Evolutionary conservation across 192 early-diverging fungal genomes (phyloP), one percentile per base, ranked within the genome.

Genomic region (Physocladia obscura): DNA sequence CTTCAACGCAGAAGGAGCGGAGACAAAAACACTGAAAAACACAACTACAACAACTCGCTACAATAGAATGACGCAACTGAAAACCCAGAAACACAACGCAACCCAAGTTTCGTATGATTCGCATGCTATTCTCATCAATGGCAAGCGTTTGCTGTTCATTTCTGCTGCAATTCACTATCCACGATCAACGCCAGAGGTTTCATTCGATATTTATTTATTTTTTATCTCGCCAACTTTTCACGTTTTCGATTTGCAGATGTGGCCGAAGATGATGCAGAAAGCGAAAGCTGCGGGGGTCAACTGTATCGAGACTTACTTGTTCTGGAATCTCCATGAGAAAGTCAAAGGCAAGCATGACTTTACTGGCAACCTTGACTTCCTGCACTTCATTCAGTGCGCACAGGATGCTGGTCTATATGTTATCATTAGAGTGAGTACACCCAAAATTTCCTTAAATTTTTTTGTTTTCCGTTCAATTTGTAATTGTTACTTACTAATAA

Each of bases 321-420:
- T 87, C 62, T 89, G 88, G 88, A 86, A 86, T 75, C 74, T 85
- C 34, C 86, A 89, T 58, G 88, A 89, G 71, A 57, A 39, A 4
- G 63, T 69, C 13, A 62, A 81, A 62, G 82, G 86, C 54, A 17
- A 64, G 3, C 84, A 80, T 57, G 85, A 89, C 64, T 89, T 87
- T 69, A 63, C 40, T 44, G 40, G n/a, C 11, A n/a, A 44, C 11
- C 40, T 44, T n/a, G 40, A 44, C 40, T 44, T 44, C n/a, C n/a
- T 44, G 40, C 40, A 44, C 40, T 44, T 44, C 40, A 13, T 44
- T n/a, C 8, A 44, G 40, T 44, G 40, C n/a, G 40, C 40, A n/a
- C 40, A 76, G 8, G 82, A 82, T 19, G 83, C 79, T 78, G 44
- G 24, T 47, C 39, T 44, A n/a, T 44, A 44, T 44, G 40, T 44